These are phyloP conservation scores for Diplotaxis tenuifolia DNA, from an alignment of 345 rosid species.

Conservation along the genomic window DNA sequence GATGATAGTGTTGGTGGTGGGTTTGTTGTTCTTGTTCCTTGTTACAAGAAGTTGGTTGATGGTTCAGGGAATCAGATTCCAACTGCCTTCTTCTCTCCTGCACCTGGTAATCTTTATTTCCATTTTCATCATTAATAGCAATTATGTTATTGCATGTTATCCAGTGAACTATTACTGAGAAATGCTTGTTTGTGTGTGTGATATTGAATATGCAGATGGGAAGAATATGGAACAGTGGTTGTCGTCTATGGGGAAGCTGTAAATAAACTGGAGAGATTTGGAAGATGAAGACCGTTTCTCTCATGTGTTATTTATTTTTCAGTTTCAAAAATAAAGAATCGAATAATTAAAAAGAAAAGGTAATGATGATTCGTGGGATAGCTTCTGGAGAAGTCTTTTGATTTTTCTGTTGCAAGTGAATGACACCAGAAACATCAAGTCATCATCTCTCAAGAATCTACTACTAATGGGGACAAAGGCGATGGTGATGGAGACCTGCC, in stretches of 20 bases:
- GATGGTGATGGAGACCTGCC: conserved; percentile 24
- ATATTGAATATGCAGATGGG: conserved; percentile 38
- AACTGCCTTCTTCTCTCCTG: conserved; percentile 37
- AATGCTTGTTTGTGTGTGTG: not conserved
- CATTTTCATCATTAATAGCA: not conserved
- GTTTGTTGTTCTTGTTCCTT: conserved; percentile 82
- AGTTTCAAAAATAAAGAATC: conserved; percentile 1
- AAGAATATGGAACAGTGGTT: conserved; percentile 62
- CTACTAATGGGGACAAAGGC: conserved; percentile 25
- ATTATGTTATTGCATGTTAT: not conserved
- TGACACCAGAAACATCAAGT: conserved; percentile 19
- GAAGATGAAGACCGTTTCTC: not conserved
- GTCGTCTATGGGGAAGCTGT: conserved; percentile 51
- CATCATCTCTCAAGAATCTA: conserved; percentile 31
- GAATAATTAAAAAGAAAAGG: not conserved
- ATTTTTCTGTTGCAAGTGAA: conserved; percentile 17
- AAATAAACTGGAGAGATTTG: conserved; percentile 28
- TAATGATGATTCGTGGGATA: conserved; percentile 27
- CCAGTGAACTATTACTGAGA: not conserved
- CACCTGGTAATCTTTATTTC: conserved; percentile 49
- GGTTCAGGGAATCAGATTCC: conserved; percentile 52
- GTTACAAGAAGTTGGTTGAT: conserved; percentile 47
- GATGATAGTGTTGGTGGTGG: conserved; percentile 47
- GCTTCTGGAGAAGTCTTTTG: conserved; percentile 32
- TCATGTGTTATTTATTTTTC: conserved; percentile 15